Evolutionary conservation across 1,284 basidiomycete genomes (phyloP), one percentile per base, ranked within the genome.

Genomic region (Leccinum brunneo-olivaceum): DNA sequence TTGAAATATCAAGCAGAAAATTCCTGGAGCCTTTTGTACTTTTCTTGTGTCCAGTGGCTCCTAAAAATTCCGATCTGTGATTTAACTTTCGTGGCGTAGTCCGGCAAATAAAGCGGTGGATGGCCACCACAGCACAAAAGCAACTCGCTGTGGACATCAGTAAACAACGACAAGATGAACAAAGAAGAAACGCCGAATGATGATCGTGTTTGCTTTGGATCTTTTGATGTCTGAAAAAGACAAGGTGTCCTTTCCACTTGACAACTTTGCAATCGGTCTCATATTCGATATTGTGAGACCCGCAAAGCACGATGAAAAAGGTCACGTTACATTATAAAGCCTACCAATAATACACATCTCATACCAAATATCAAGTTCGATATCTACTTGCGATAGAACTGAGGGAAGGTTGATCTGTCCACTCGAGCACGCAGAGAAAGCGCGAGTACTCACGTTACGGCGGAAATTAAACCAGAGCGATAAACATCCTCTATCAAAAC

Each of bases 381-480:
- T 21, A 45, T 63, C 48, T 67, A 81, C 60, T 81, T 81, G 57
- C 79, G 76, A 61, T 81, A 88, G 64, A 88, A 88, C 84, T 88
- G 48, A 14, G 43, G 39, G 42, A 41, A 39, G 7, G 28, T 39
- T 54, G 9, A 62, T 36, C 9, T 23, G 21, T n/a, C 23, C 52
- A 49, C 32, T 46, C 49, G 34, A 29, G 44, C 30, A 33, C 28
- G 30, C 35, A 23, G 39, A 34, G 38, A 41, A 38, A 43, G 48
- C 16, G 30, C 18, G 10, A 42, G 32, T 4, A 71, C 85, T 71
- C 60, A 90, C 87, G 63, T 89, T 90, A 47, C 86, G 83, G 30
- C 86, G 77, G 72, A 89, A 90, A 65, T 89, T 90, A 65, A 90
- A 90, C 86, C 86, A 90, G 16, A 90, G 67, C 14, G 87, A 90